Percentiles rank a stretch among this genome's conserved stretches.
phyloP scores from a whole-genome alignment of 1,139 yeast species.

The Arxiozyma heterogenica region DNA sequence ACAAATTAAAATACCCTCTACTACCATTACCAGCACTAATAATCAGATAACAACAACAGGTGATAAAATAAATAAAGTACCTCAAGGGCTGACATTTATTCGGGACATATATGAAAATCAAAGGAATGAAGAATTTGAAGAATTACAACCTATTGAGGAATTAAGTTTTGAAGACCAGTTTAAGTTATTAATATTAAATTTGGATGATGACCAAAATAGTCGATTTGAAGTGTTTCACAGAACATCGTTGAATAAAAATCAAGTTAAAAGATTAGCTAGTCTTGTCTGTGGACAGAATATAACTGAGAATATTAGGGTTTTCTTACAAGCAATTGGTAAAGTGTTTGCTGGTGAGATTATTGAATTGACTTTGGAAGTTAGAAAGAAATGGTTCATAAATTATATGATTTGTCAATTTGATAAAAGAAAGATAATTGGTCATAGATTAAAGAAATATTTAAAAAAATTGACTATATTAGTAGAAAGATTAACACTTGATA shows the following conservation, averaged over 20 bases:
- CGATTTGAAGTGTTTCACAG: slow-evolving; percentile 83
- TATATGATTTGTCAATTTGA: slow-evolving; percentile 26
- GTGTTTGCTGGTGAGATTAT: slow-evolving; percentile 82
- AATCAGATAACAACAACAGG: slow-evolving; percentile 3
- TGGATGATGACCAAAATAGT: slow-evolving; percentile 77
- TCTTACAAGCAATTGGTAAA: slow-evolving; percentile 80
- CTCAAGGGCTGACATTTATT: slow-evolving; percentile 19
- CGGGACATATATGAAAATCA: slow-evolving; percentile 21
- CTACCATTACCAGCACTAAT: not conserved
- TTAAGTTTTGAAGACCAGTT: slow-evolving; percentile 45
- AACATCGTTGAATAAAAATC: slow-evolving; percentile 68
- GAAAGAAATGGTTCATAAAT: slow-evolving; percentile 44
- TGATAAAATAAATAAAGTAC: slow-evolving; percentile 18
- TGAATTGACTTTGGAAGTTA: slow-evolving; percentile 68
- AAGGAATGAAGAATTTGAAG: slow-evolving; percentile 9
- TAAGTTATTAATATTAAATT: slow-evolving; percentile 58
- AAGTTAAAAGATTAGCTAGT: slow-evolving; percentile 74
- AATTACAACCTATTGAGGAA: slow-evolving; percentile 20
- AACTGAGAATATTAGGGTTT: slow-evolving; percentile 74
- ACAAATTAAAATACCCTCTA: not conserved
- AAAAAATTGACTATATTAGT: slow-evolving; percentile 23
- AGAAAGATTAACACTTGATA: slow-evolving; percentile 6
- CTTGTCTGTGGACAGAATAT: slow-evolving; percentile 73
- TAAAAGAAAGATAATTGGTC: slow-evolving; percentile 28
- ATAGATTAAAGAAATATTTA: slow-evolving; percentile 26